Base-by-base conservation (phyloP, 106 monocot species). In the Acanthochlamys bracteata region DNA sequence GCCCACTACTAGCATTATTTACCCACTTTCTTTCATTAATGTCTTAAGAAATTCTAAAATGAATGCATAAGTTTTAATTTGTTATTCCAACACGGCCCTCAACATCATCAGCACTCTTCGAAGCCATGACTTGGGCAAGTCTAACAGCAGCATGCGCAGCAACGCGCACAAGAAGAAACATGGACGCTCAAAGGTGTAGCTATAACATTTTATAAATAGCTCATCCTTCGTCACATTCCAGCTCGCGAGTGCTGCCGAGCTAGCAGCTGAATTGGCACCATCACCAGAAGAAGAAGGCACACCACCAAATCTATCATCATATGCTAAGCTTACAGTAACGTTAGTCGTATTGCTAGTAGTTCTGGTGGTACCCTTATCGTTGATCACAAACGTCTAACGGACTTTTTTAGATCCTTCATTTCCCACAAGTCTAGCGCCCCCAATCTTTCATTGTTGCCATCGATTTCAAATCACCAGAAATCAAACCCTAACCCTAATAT, bases 371-470 rank as follows among this genome's bases (percentile, higher is more conserved):
- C 33, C 33, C 33, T 33, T 33, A 17, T 17, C 49, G 39, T 78
- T 66, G 15, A 80, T 51, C 47, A 80, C 22, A 47, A 82, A 22
- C 86, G 68, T 57, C 39, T 78, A 42, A 91, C 68, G 68, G 62
- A 67, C 33, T 73, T 83, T n/a, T 86, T 86, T 55, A 91, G 71
- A 78, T 86, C 83, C 25, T 80, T 78, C 66, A 77, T 67, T 75
- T 91, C 90, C 90, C 90, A 86, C 40, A 86, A 91, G 65, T 91
- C 90, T n/a, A n/a, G n/a, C 16, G 90, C n/a, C n/a, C n/a, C 60
- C n/a, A 7, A 15, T 64, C 64, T 7, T 76, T 69, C 23, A 25
- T 47, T 19, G 46, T 9, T 12, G 49, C 49, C 15, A 49, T 49
- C 49, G 49, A 17, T 49, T 49, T n/a, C n/a, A n/a, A n/a, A 1